Conservation (phyloP, 2,329 filamentous ascomycete genomes). For the Rhinocladiella mackenziei region DNA sequence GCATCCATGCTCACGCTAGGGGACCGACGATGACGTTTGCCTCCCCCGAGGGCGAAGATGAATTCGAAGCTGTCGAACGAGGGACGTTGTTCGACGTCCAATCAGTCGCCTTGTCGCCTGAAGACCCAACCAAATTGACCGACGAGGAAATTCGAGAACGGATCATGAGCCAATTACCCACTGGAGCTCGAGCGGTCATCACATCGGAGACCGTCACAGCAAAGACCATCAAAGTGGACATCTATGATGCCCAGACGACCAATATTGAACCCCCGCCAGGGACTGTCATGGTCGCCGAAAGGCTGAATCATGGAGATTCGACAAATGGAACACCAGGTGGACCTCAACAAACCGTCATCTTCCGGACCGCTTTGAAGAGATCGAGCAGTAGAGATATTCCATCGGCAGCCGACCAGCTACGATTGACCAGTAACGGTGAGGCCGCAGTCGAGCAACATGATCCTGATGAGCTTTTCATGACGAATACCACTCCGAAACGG, state of each 20-base stretch:
- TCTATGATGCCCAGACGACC: slow-evolving; percentile 41
- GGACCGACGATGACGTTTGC: slow-evolving; percentile 53
- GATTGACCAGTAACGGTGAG: slow-evolving; percentile 16
- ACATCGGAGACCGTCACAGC: slow-evolving; percentile 42
- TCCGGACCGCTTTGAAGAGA: slow-evolving; percentile 41
- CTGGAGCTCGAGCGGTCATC: slow-evolving; percentile 42
- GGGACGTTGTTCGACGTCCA: slow-evolving; percentile 31
- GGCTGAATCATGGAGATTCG: slow-evolving; percentile 48
- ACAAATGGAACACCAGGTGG: slow-evolving; percentile 38
- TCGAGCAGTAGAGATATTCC: slow-evolving; percentile 26
- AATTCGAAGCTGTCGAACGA: slow-evolving; percentile 41
- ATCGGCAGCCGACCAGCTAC: slow-evolving; percentile 15
- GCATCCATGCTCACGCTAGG: slow-evolving; percentile 38
- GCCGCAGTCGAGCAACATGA: slow-evolving; percentile 30
- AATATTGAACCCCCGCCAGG: slow-evolving; percentile 45
- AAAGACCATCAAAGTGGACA: slow-evolving; percentile 46
- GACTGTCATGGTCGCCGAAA: slow-evolving; percentile 45
- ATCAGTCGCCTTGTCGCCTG: slow-evolving; percentile 32
- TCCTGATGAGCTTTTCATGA: slow-evolving; percentile 23
- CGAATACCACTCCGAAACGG: slow-evolving; percentile 18
- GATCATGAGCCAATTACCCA: slow-evolving; percentile 44
- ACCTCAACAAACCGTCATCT: slow-evolving; percentile 45
- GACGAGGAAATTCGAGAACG: slow-evolving; percentile 47
- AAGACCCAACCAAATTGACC: slow-evolving; percentile 38
- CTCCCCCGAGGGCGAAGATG: slow-evolving; percentile 37